Evolutionary conservation across 345 rosid genomes (phyloP).

Genomic region (Fremontodendron californicum): DNA sequence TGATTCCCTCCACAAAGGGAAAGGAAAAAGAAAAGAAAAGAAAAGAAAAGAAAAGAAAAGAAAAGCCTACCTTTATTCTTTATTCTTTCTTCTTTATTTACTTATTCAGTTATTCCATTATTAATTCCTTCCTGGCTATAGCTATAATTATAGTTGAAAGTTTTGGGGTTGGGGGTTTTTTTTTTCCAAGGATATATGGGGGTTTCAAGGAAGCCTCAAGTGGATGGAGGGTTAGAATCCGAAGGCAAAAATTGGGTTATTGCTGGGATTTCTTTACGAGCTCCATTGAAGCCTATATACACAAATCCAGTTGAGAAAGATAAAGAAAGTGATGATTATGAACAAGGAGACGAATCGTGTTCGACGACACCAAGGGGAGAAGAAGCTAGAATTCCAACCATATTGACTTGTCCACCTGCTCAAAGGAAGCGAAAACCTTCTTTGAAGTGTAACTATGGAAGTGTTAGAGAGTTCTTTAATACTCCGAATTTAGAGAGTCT

Average conservation of each 20-base stretch:
- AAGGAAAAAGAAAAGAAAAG: too few relatives aligned
- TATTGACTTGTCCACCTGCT: conserved; percentile 60
- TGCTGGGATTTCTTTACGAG: conserved; percentile 51
- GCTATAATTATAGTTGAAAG: background rate
- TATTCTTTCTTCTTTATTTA: conserved; percentile 32
- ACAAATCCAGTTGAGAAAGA: conserved; percentile 31
- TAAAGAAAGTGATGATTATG: conserved; percentile 2
- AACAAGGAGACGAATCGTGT: conserved; percentile 27
- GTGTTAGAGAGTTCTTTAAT: conserved; percentile 39
- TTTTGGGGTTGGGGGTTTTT: background rate
- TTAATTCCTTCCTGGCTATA: background rate
- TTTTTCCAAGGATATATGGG: conserved; percentile 41
- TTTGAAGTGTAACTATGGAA: conserved; percentile 33
- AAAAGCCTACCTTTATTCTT: conserved; percentile 27
- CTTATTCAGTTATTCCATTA: conserved; percentile 18
- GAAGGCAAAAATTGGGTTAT: conserved; percentile 49
- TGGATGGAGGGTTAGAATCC: conserved; percentile 46
- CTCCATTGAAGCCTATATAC: conserved; percentile 56
- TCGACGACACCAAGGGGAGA: conserved; percentile 57
- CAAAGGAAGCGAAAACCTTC: conserved; percentile 61
- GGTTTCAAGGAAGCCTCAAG: conserved; percentile 45
- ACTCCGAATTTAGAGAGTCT: conserved; percentile 62
- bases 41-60: background rate
- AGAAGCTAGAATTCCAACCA: conserved; percentile 47
- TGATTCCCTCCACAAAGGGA: conserved; percentile 29